Conservation (phyloP, 2,329 filamentous ascomycete genomes). For the Pezicula neosporulosa region DNA sequence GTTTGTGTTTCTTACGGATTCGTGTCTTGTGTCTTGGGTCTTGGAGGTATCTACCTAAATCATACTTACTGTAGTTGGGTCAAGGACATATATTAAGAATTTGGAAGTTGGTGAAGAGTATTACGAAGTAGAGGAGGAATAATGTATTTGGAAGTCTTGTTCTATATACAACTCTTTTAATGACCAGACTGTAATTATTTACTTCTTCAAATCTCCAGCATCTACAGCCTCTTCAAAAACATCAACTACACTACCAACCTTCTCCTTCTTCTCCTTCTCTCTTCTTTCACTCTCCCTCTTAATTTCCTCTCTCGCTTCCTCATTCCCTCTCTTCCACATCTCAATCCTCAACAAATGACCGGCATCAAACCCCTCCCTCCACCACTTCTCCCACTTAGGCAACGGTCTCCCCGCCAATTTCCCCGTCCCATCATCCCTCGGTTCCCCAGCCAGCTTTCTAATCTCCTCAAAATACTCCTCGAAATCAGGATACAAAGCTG, state of each 20-base stretch:
- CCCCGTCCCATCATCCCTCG: slow-evolving; percentile 35
- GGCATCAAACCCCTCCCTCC: slow-evolving; percentile 47
- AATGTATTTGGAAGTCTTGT: too few relatives aligned
- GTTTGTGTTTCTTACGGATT: too few relatives aligned
- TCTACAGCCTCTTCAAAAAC: neutral
- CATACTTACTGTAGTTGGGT: too few relatives aligned
- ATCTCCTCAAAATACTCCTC: slow-evolving; percentile 61
- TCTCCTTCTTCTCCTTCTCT: neutral
- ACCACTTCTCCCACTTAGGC: slow-evolving; percentile 41
- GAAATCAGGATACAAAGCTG: slow-evolving; percentile 57
- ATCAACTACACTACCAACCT: neutral
- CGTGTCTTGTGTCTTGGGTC: too few relatives aligned
- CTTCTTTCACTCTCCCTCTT: slow-evolving; percentile 2
- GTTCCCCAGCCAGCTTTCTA: slow-evolving; percentile 45
- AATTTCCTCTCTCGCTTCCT: slow-evolving; percentile 26
- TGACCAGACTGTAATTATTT: too few relatives aligned
- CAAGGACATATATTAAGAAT: too few relatives aligned
- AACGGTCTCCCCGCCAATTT: slow-evolving; percentile 28
- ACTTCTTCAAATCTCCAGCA: neutral
- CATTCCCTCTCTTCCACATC: slow-evolving; percentile 55
- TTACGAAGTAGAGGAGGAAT: too few relatives aligned
- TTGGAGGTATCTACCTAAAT: too few relatives aligned
- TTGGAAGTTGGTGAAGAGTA: too few relatives aligned
- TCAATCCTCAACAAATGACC: slow-evolving; percentile 52
- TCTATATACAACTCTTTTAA: too few relatives aligned